A percentile compares a stretch with the other conserved stretches of the same genome.
These are phyloP conservation scores for Poronia punctata DNA, from an alignment of 495 filamentous ascomycete genomes.

Conservation along the genomic window DNA sequence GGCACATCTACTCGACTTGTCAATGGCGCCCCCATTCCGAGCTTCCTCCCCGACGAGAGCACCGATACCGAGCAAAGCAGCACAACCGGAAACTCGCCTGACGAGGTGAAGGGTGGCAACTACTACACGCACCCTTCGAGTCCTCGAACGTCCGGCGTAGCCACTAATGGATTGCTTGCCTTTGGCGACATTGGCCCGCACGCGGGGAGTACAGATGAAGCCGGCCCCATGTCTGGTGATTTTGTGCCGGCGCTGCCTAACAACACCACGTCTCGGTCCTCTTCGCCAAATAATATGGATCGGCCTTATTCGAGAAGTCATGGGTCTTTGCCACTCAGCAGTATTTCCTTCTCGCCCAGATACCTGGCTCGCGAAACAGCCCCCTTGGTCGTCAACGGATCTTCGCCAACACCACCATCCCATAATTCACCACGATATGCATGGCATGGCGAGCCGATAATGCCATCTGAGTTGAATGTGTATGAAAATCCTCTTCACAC, in stretches of 20 bases:
- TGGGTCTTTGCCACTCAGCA: slow-evolving; percentile 29
- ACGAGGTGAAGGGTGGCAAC: slow-evolving; percentile 27
- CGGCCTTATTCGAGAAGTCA: slow-evolving; percentile 38
- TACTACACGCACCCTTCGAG: slow-evolving; percentile 27
- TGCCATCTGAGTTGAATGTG: slow-evolving; percentile 17
- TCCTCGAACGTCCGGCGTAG: slow-evolving; percentile 22
- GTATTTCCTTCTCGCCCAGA: slow-evolving; percentile 27
- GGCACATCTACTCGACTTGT: slow-evolving; percentile 31
- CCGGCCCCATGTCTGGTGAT: slow-evolving; percentile 43
- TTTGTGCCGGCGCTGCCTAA: slow-evolving; percentile 44
- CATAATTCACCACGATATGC: slow-evolving; percentile 19
- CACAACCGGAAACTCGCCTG: slow-evolving; percentile 28
- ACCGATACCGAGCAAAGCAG: slow-evolving; percentile 28
- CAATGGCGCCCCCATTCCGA: slow-evolving; percentile 37
- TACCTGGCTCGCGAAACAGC: slow-evolving; percentile 24
- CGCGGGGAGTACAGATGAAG: slow-evolving; percentile 24
- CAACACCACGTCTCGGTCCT: slow-evolving; percentile 46
- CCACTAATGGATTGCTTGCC: slow-evolving; percentile 32
- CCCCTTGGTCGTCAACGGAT: slow-evolving; percentile 42
- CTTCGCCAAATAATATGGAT: slow-evolving; percentile 44
- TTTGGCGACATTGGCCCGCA: slow-evolving; percentile 37
- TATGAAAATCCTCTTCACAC: slow-evolving; percentile 38
- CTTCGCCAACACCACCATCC: slow-evolving; percentile 22
- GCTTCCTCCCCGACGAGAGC: slow-evolving; percentile 43
- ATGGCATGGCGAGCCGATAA: slow-evolving; percentile 18